Evolutionary conservation across 2,329 filamentous ascomycete species (phyloP), one percentile per base, ranked within the genome.

Genomic region (Lizonia empirigonia): DNA sequence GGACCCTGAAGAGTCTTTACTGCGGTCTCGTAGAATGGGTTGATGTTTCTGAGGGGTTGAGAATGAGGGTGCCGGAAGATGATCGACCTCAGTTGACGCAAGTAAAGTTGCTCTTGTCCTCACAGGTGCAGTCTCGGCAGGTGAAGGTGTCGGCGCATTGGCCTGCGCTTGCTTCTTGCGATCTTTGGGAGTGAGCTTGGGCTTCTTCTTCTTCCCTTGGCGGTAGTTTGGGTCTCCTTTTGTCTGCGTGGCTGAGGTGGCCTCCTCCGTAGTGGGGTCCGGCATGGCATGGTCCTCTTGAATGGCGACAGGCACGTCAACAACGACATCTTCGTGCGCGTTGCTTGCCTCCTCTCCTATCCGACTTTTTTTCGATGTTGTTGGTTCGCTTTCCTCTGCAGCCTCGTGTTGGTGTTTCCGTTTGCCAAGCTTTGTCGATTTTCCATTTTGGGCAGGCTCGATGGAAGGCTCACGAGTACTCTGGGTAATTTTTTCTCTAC

Each of bases 181-280:
- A 9, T 44, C 44, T 20, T 35, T 56, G 26, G 15, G 42, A n/a
- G 32, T 53, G 37, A 44, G 42, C 36, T 50, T 39, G n/a, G 42
- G 26, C 34, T 55, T 58, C 55, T 40, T 58, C 53, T 55, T 62
- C 52, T 57, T 59, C 40, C 55, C 44, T 42, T 48, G 44, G 22
- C 70, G 64, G 46, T 73, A 73, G 32, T 73, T 72, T 10, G 69
- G 59, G 44, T 73, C 70, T 41, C 68, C 68, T 50, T 67, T 70
- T 20, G 59, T 27, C 15, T 54, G 13, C 36, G 53, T 27, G 55
- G 57, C 22, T 22, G 56, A 18, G n/a, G 56, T 12, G 13, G 52
- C 18, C 27, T 50, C 34, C 30, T 49, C 54, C 18, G 50, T 13
- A 20, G 41, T 35, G 35, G 33, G 12, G 7, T 61, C 44, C 29